Base-by-base conservation (phyloP, 129 eudicot genomes). In the Helichrysum umbraculigerum region DNA sequence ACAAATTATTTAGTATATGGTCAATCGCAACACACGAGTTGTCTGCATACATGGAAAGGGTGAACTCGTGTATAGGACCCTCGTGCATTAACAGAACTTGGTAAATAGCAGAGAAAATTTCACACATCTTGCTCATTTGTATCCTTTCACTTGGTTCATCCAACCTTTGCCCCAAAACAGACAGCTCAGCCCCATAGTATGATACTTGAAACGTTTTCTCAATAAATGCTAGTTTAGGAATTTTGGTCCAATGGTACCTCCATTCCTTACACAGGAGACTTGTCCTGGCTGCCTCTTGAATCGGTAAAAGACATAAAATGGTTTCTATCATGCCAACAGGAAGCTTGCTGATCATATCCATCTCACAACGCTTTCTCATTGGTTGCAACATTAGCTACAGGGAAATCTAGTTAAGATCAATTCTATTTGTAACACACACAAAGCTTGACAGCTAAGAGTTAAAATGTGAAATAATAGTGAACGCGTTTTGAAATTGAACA, bases 181-280 rank as follows among this genome's bases (percentile, higher is more conserved):
- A 58, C 5, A 58, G 25, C 29, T 58, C 29, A 19, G 0, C 25
- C 11, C 5, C 57, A 14, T 58, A 7, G 20, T 30, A 20, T 58
- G 41, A 35, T 35, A 8, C 63, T 58, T 58, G 63, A 58, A 58
- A 58, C 3, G 63, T 58, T 0, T 20, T 9, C 11, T 58, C 11
- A 6, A 58, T 58, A 58, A 58, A 58, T 6, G 25, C 63, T 20
- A 58, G 63, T 58, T 58, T 58, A 58, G 63, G 63, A 9, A 58
- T 58, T 58, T 20, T 58, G 63, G 14, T 58, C 63, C 30, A 58
- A 58, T 20, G 63, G 30, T 58, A 58, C 63, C 63, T 58, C 63
- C 30, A 58, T 19, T 19, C 29, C 29, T 2, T 58, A 58, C 4
- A 58, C 0, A 58, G 28, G 63, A 58, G 6, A 58, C 63, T 58